These are phyloP conservation scores for Artomyces pyxidatus DNA, from an alignment of 768 basidiomycete genomes.

Conservation along the genomic window DNA sequence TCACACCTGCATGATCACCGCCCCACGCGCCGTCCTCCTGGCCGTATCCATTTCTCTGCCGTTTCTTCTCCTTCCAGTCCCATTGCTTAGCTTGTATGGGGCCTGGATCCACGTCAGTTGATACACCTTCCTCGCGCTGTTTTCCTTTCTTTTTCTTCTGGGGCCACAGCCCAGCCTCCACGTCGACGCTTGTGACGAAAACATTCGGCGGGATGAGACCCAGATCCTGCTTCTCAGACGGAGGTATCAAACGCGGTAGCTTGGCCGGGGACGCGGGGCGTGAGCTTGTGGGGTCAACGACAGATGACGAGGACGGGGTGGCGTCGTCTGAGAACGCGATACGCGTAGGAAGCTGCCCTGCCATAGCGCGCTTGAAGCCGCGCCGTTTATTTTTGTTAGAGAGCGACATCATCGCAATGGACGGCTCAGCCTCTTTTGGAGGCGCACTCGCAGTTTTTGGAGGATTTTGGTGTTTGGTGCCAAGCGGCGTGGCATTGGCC, in stretches of 20 bases:
- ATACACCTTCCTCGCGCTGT: conserved; percentile 28
- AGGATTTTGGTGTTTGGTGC: conserved; percentile 13
- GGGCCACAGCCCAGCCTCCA: conserved; percentile 43
- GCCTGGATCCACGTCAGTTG: no score
- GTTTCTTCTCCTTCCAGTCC: no score
- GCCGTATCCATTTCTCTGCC: no score
- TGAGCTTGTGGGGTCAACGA: conserved; percentile 7
- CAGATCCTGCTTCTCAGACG: conserved; percentile 47
- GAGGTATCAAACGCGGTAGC: conserved; percentile 42
- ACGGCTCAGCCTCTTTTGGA: conserved; percentile 16
- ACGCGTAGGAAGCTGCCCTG: conserved; percentile 35
- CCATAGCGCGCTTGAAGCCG: conserved; percentile 50
- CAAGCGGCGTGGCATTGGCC: conserved; percentile 39
- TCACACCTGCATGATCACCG: no score
- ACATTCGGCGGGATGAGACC: conserved; percentile 50
- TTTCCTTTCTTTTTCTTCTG: conserved; percentile 24
- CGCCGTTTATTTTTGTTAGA: conserved; percentile 72
- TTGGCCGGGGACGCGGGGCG: conserved; percentile 5
- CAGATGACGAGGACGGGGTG: conserved; percentile 1
- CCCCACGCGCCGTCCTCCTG: no score
- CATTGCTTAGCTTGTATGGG: no score
- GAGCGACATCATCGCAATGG: conserved; percentile 43
- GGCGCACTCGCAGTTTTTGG: not conserved
- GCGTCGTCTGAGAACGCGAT: conserved; percentile 40
- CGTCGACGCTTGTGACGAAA: conserved; percentile 67